These are phyloP conservation scores for Diatrype stigma DNA, from an alignment of 2,329 filamentous ascomycete genomes.

Conservation along the genomic window DNA sequence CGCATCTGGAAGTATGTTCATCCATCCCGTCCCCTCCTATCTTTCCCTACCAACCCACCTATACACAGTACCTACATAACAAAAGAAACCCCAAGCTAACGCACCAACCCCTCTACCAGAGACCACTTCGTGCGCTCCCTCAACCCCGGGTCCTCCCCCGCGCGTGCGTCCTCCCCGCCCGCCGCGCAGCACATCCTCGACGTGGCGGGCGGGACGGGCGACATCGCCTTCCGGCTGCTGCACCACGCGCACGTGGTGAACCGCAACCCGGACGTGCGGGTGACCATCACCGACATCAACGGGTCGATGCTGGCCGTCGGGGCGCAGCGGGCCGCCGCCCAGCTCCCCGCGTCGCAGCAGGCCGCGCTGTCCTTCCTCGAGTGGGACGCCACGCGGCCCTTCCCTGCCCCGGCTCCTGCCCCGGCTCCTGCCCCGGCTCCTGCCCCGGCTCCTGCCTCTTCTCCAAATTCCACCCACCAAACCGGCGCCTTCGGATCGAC, in stretches of 20 bases:
- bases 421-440: conserved; percentile 55
- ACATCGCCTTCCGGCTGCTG: conserved; percentile 95
- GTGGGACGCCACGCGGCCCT: conserved; percentile 70
- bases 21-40: no score
- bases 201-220: conserved; percentile 93
- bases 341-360: conserved; percentile 50
- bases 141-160: conserved; percentile 66
- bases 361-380: conserved; percentile 70
- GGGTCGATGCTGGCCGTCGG: conserved; percentile 90
- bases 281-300: conserved; percentile 96
- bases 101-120: conserved; percentile 28
- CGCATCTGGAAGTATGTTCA: conserved; percentile 81
- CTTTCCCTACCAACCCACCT: no score
- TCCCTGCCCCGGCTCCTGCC: conserved; percentile 45
- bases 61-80: no score
- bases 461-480: no score
- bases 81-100: conserved; percentile 4
- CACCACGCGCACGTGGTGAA: conserved; percentile 80
- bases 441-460: no score
- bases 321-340: conserved; percentile 64
- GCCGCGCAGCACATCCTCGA: conserved; percentile 75
- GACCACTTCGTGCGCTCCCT: conserved; percentile 92
- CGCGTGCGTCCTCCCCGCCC: conserved; percentile 39
- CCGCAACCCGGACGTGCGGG: conserved; percentile 71
- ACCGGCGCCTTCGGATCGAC: no score